phyloP scores from a whole-genome alignment of 2,329 filamentous ascomycete species.

The Albifimbria verrucaria region DNA sequence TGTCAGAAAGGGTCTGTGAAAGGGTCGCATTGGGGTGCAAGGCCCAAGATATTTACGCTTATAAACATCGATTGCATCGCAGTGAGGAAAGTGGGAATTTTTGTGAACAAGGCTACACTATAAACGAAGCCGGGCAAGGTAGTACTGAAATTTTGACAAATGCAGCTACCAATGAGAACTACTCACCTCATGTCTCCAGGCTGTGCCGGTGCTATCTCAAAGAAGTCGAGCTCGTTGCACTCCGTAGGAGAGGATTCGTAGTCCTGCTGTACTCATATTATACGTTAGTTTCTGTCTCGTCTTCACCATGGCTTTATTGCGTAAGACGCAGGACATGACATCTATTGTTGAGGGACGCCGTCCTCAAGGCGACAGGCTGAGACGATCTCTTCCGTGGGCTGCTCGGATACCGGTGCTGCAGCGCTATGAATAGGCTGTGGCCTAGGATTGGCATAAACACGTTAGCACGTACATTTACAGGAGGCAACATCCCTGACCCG shows the following conservation, averaged over 20 bases:
- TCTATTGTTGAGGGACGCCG: too few species aligned
- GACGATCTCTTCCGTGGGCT: too few species aligned
- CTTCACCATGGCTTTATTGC: background rate
- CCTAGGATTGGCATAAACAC: background rate
- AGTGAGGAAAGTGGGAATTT: conserved; percentile 1
- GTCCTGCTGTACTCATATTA: conserved; percentile 37
- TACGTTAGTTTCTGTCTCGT: background rate
- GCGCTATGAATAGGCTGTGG: background rate
- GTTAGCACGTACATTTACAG: background rate
- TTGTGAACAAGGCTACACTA: background rate
- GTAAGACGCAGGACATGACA: background rate
- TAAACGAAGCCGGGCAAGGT: background rate
- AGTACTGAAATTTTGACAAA: conserved; percentile 2
- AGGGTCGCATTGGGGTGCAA: background rate
- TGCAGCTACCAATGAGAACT: conserved; percentile 15
- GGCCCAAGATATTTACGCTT: background rate
- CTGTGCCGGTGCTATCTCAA: conserved; percentile 47
- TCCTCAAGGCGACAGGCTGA: too few species aligned
- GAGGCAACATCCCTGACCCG: too few species aligned
- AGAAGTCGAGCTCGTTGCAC: conserved; percentile 47
- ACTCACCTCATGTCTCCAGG: conserved; percentile 55
- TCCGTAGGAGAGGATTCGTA: conserved; percentile 51
- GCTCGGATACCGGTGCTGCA: background rate
- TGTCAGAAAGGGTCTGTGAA: too few species aligned
- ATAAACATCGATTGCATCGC: background rate